Evolutionary conservation across 2,329 filamentous ascomycete genomes (phyloP).

Genomic region (Malbranchea cinnamomea): DNA sequence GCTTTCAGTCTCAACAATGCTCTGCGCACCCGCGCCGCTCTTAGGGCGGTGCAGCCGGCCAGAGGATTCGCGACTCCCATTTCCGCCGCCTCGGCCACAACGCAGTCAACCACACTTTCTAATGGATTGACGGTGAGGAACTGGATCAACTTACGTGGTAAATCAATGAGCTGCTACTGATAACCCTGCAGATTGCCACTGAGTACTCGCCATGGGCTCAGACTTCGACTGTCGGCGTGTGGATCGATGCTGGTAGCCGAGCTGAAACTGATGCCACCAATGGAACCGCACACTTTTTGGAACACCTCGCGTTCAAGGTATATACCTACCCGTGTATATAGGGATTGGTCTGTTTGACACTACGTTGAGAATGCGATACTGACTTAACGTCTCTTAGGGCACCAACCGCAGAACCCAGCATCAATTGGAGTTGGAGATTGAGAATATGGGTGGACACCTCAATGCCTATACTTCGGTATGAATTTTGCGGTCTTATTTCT

Average conservation of each 20-base stretch:
- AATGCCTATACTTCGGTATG: constrained; percentile 98
- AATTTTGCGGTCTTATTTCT: no score
- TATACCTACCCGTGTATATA: no score
- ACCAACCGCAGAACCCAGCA: constrained; percentile 89
- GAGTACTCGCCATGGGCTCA: constrained; percentile 97
- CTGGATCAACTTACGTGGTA: constrained; percentile 14
- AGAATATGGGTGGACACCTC: constrained; percentile 98
- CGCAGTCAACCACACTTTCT: constrained; percentile 87
- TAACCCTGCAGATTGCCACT: constrained; percentile 62
- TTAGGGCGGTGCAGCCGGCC: constrained; percentile 62
- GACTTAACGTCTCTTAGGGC: constrained; percentile 38
- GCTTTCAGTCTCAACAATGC: constrained; percentile 86
- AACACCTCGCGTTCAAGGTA: constrained; percentile 99
- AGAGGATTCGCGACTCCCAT: constrained; percentile 86
- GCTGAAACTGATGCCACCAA: constrained; percentile 98
- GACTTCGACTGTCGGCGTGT: constrained; percentile 95
- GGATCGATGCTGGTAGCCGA: constrained; percentile 97
- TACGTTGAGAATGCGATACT: no score
- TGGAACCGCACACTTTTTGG: constrained; percentile 97
- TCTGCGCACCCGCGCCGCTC: constrained; percentile 73
- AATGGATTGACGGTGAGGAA: constrained; percentile 79
- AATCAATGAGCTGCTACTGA: constrained; percentile 17
- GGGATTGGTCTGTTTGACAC: no score
- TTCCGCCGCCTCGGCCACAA: constrained; percentile 50
- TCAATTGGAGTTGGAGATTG: constrained; percentile 97